phyloP scores from a whole-genome alignment of 768 basidiomycete species.

The Hygrocybe punicea region DNA sequence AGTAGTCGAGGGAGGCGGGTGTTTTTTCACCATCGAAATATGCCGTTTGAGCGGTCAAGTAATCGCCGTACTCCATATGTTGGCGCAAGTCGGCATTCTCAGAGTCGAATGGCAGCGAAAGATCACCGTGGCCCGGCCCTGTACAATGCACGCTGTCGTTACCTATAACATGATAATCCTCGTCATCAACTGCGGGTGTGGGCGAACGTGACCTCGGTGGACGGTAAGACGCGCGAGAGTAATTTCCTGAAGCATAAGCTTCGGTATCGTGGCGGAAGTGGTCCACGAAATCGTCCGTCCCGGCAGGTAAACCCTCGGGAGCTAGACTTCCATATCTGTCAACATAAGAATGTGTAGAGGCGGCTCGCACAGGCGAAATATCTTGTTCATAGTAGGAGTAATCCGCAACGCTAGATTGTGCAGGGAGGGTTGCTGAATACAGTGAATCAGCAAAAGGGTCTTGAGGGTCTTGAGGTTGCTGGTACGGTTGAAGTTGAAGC shows the following conservation, averaged over 20 bases:
- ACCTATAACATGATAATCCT: constrained; percentile 60
- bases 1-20: constrained; percentile 37
- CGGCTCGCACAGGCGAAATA: constrained; percentile 27
- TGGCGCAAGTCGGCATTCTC: constrained; percentile 38
- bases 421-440: constrained; percentile 17
- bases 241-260: constrained; percentile 64
- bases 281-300: constrained; percentile 39
- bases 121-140: constrained; percentile 24
- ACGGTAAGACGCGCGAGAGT: constrained; percentile 45
- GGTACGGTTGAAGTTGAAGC: constrained; percentile 42
- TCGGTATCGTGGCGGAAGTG: constrained; percentile 65
- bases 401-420: not conserved
- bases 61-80: constrained; percentile 11
- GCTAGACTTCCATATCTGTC: constrained; percentile 33
- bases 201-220: constrained; percentile 70
- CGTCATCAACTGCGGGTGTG: constrained; percentile 70
- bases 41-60: constrained; percentile 29
- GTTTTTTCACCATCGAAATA: constrained; percentile 45
- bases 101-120: constrained; percentile 29
- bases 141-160: constrained; percentile 57
- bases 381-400: constrained; percentile 28
- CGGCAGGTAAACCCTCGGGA: constrained; percentile 31
- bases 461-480: constrained; percentile 18
- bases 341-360: constrained; percentile 30
- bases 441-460: constrained; percentile 31